Base-by-base conservation (phyloP, 148 eudicot species). In the Persicaria tinctoria region DNA sequence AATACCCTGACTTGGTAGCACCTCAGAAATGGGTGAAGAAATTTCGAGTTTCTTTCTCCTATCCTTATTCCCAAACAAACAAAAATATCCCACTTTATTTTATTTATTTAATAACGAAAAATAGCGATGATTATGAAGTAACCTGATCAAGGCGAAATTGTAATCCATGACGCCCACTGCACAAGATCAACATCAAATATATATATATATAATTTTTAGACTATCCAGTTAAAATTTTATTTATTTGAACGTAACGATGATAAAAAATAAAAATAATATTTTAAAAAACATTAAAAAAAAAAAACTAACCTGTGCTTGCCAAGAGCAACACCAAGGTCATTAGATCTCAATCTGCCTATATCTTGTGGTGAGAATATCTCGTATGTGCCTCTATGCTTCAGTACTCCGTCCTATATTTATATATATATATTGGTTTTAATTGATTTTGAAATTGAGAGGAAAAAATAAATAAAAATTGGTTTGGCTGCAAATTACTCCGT, bases 361-460 rank as follows among this genome's bases (percentile, higher is more conserved):
- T 64, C 69, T 38, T 64, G 17, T 8, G 69, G 46, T 4, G 69
- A 64, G 10, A 64, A 3, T 32, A 64, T 64, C 5, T 64, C 69
- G n/a, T 64, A 64, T 10, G 69, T 64, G 12, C 69, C 46, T 64
- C 69, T 64, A 38, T 64, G n/a, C 6, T 64, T 64, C n/a, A 64
- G 7, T 14, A 64, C 69, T 10, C 69, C 69, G 12, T 64, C 69
- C 69, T 64, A n/a, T 64, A 55, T 16, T 12, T 6, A 20, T 20
- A 20, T 20, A 20, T 20, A 20, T 20, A 20, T 20, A 20, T 20
- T 32, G 38, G 38, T 32, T 32, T 32, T 32, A 32, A 32, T 32
- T 32, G 2, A 32, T 32, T 32, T 32, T 32, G 38, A 32, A 32
- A 32, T 32, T 32, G 38, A 32, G 38, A 32, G 38, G 38, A 32